Evolutionary conservation across 192 early-diverging fungal genomes (phyloP).

Genomic region (Physocladia obscura): DNA sequence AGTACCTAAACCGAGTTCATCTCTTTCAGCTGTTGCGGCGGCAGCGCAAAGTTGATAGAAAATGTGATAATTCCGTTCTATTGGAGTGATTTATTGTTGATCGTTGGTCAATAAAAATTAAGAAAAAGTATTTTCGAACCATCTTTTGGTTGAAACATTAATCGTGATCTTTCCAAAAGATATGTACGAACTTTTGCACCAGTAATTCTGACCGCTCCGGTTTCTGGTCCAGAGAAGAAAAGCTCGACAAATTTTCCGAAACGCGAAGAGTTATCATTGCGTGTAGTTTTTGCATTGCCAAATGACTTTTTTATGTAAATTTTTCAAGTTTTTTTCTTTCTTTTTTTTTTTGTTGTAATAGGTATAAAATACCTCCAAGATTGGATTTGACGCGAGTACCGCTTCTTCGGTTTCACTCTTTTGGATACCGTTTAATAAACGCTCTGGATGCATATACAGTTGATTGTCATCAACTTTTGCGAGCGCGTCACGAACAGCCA

Average conservation of each 20-base stretch:
- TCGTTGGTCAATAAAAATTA: too few species aligned
- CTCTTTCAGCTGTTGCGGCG: slow-evolving; percentile 40
- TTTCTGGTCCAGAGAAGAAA: slow-evolving; percentile 35
- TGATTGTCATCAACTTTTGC: slow-evolving; percentile 17
- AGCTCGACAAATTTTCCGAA: slow-evolving; percentile 91
- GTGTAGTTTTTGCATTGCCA: slow-evolving; percentile 92
- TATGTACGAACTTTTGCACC: slow-evolving; percentile 87
- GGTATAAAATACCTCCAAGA: slow-evolving; percentile 69
- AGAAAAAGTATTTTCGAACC: too few species aligned
- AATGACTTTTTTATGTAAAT: slow-evolving; percentile 67
- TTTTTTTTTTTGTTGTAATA: too few species aligned
- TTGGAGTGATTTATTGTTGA: too few species aligned
- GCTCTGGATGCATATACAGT: slow-evolving; percentile 22
- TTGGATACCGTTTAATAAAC: background rate
- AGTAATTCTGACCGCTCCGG: slow-evolving; percentile 63
- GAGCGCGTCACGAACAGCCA: slow-evolving; percentile 44
- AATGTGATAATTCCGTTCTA: slow-evolving; percentile 92
- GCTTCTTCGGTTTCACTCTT: slow-evolving; percentile 38
- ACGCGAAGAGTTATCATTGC: slow-evolving; percentile 92
- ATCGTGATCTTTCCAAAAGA: slow-evolving; percentile 83
- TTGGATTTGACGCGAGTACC: slow-evolving; percentile 79
- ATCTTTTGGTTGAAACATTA: slow-evolving; percentile 79
- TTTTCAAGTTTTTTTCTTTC: slow-evolving; percentile 98
- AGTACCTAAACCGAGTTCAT: slow-evolving; percentile 68
- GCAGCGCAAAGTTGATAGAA: slow-evolving; percentile 74